phyloP scores from a whole-genome alignment of 2,329 filamentous ascomycete genomes.

The Aspergillus sp. region DNA sequence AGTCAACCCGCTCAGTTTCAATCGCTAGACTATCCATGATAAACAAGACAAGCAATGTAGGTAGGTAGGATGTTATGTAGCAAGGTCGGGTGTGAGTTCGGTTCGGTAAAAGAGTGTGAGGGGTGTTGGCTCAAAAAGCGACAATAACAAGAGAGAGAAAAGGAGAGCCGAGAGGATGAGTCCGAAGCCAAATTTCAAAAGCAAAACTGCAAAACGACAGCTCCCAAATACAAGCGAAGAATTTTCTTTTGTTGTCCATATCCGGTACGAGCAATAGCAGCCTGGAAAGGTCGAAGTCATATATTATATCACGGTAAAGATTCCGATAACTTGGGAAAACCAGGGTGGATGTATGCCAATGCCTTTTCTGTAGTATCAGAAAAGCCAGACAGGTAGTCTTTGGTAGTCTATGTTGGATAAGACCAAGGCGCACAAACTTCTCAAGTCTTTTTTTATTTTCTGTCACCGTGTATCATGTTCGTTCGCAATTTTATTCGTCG shows the following conservation, averaged over 20 bases:
- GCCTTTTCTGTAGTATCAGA: slow-evolving; percentile 3
- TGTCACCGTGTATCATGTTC: neutral
- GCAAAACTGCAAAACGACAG: neutral
- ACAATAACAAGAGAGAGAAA: neutral
- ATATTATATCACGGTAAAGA: slow-evolving; percentile 3
- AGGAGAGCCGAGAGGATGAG: neutral
- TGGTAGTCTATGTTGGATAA: slow-evolving; percentile 10
- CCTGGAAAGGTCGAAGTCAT: neutral
- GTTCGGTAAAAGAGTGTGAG: slow-evolving; percentile 15
- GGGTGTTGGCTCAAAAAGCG: slow-evolving; percentile 12
- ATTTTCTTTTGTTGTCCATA: neutral
- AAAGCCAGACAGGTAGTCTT: slow-evolving; percentile 5
- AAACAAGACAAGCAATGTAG: slow-evolving; percentile 21
- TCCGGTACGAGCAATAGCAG: neutral
- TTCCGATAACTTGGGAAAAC: slow-evolving; percentile 6
- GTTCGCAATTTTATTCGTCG: neutral
- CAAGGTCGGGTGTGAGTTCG: neutral
- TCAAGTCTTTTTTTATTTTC: neutral
- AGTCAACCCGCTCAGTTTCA: slow-evolving; percentile 29
- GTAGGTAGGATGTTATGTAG: slow-evolving; percentile 12
- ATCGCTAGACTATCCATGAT: slow-evolving; percentile 32
- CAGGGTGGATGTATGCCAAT: slow-evolving; percentile 7
- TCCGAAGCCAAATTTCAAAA: neutral
- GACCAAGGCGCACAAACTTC: neutral
- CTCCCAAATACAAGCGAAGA: neutral